Conservation (phyloP, 2,329 filamentous ascomycete species). For the Huntiella abstrusa region DNA sequence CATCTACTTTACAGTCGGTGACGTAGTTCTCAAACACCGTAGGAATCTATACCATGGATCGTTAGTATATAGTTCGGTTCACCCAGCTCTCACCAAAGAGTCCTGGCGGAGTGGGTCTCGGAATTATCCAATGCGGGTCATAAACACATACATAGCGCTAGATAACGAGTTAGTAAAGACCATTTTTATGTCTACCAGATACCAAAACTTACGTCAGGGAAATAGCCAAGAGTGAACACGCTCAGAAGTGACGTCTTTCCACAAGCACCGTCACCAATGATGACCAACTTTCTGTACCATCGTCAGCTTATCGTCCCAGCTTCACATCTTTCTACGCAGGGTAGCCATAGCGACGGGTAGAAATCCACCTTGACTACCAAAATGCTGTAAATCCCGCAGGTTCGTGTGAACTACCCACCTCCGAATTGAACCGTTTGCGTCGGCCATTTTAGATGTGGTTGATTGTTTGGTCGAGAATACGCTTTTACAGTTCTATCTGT, state of each 20-base stretch:
- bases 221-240: slow-evolving; percentile 95
- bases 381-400: no score
- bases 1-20: slow-evolving; percentile 93
- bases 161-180: slow-evolving; percentile 1
- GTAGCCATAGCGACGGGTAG: no score
- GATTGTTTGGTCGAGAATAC: no score
- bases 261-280: slow-evolving; percentile 92
- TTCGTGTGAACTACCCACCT: no score
- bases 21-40: slow-evolving; percentile 99
- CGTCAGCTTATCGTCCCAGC: no score
- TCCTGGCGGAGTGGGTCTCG: not conserved
- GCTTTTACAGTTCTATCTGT: no score
- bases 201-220: slow-evolving; percentile 62
- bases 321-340: no score
- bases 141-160: slow-evolving; percentile 38
- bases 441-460: no score
- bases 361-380: no score
- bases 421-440: no score
- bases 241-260: slow-evolving; percentile 95
- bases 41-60: slow-evolving; percentile 45
- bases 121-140: not conserved
- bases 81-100: not conserved
- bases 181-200: not conserved
- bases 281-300: slow-evolving; percentile 65
- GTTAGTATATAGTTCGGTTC: not conserved